phyloP scores from a whole-genome alignment of 169 alveolate species.

The Eimeria sp. region DNA sequence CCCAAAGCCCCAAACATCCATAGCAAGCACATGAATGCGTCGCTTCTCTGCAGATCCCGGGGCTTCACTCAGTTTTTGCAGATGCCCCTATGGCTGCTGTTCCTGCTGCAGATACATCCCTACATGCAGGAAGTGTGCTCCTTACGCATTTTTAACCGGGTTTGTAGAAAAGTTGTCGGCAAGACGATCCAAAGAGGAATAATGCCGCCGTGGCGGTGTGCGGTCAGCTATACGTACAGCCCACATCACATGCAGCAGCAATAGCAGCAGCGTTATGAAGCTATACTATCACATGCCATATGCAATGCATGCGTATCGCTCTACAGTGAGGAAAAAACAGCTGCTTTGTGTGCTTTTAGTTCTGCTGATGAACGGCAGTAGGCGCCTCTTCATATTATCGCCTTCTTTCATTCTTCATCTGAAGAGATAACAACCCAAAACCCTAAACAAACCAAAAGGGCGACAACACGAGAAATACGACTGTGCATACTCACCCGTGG shows the following conservation, averaged over 20 bases:
- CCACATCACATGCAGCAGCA: conserved; percentile 8
- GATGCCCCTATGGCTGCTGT: neutral
- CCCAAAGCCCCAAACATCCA: neutral
- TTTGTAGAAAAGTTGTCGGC: conserved; percentile 50
- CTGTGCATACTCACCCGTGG: conserved; percentile 8
- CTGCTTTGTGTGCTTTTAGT: too few relatives aligned
- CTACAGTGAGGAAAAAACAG: neutral
- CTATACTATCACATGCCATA: neutral
- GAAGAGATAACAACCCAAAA: neutral
- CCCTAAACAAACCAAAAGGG: neutral
- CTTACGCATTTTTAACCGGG: conserved; percentile 69
- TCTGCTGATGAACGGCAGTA: too few relatives aligned
- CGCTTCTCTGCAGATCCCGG: neutral
- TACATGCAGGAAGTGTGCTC: neutral
- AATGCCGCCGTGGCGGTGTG: conserved; percentile 56
- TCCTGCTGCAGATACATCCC: neutral
- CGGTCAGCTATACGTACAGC: conserved; percentile 56
- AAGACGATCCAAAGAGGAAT: conserved; percentile 13
- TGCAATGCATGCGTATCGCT: neutral
- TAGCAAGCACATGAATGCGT: neutral
- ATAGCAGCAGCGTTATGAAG: neutral
- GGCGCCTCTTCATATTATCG: too few relatives aligned
- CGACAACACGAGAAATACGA: neutral
- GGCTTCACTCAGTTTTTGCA: neutral
- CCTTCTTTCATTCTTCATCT: too few relatives aligned